Conservation (phyloP, 345 rosid species). For the Rhodomyrtus tomentosa region DNA sequence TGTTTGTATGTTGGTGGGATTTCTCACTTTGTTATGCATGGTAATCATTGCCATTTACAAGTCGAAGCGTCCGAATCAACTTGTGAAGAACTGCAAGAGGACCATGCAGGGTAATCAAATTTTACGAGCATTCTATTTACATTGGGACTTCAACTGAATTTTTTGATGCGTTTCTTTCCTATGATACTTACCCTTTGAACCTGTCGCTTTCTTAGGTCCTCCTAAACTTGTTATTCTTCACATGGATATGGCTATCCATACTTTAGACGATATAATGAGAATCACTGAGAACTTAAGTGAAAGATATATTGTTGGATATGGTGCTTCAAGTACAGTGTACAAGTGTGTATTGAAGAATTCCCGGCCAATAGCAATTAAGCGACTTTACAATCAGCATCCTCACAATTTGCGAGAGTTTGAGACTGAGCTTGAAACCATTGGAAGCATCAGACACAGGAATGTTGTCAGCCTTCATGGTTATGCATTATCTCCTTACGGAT, state of each 20-base stretch:
- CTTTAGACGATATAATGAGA: constrained; percentile 80
- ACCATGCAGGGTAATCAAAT: constrained; percentile 22
- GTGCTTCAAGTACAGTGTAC: constrained; percentile 92
- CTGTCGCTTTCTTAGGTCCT: constrained; percentile 27
- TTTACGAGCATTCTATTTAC: neutral
- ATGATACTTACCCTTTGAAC: neutral
- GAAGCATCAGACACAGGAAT: constrained; percentile 87
- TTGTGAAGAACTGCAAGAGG: constrained; percentile 13
- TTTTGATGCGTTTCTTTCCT: neutral
- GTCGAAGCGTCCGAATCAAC: constrained; percentile 36
- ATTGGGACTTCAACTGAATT: neutral
- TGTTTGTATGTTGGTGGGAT: constrained; percentile 53
- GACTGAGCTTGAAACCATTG: constrained; percentile 89
- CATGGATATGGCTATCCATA: constrained; percentile 91
- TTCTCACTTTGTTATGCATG: constrained; percentile 36
- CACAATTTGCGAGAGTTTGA: constrained; percentile 67
- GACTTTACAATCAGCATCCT: constrained; percentile 55
- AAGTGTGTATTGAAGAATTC: constrained; percentile 67
- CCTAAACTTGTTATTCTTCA: constrained; percentile 88
- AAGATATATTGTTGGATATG: constrained; percentile 69
- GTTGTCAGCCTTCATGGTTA: constrained; percentile 87
- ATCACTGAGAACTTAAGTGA: constrained; percentile 71
- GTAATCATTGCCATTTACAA: constrained; percentile 40
- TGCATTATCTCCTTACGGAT: constrained; percentile 62
- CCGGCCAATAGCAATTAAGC: constrained; percentile 88